Conservation (phyloP, 1,284 basidiomycete genomes). For the Hymenochaete sp. region DNA sequence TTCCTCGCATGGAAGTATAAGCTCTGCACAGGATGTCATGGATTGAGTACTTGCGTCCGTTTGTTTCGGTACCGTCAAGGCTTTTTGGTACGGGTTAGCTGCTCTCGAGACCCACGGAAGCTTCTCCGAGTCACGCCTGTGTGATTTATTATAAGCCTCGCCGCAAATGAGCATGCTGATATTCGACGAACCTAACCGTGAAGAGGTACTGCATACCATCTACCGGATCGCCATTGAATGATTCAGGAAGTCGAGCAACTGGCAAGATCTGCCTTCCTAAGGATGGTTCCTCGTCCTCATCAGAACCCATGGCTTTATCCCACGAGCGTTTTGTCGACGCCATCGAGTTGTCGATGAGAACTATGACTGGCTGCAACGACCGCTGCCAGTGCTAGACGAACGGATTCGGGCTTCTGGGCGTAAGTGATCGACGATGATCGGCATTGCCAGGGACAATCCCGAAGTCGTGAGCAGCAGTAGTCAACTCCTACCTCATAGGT, state of each 20-base stretch:
- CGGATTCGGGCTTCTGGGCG: no score
- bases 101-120: conserved; percentile 56
- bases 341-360: neutral
- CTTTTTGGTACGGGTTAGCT: conserved; percentile 55
- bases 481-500: neutral
- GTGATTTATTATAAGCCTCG: neutral
- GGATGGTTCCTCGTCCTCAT: conserved; percentile 40
- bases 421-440: no score
- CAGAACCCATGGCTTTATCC: conserved; percentile 33
- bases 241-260: conserved; percentile 59
- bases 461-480: neutral
- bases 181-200: conserved; percentile 52
- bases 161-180: conserved; percentile 5
- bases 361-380: neutral
- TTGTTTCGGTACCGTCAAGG: no score
- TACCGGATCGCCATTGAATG: conserved; percentile 54
- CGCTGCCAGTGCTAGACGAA: neutral
- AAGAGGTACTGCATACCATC: conserved; percentile 78
- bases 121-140: conserved; percentile 55
- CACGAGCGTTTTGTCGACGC: conserved; percentile 35
- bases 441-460: no score
- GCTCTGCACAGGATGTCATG: conserved; percentile 22
- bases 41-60: conserved; percentile 19
- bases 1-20: conserved; percentile 48
- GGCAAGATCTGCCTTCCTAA: conserved; percentile 61